phyloP scores from a whole-genome alignment of 768 basidiomycete genomes.

The Exsudoporus frostii region DNA sequence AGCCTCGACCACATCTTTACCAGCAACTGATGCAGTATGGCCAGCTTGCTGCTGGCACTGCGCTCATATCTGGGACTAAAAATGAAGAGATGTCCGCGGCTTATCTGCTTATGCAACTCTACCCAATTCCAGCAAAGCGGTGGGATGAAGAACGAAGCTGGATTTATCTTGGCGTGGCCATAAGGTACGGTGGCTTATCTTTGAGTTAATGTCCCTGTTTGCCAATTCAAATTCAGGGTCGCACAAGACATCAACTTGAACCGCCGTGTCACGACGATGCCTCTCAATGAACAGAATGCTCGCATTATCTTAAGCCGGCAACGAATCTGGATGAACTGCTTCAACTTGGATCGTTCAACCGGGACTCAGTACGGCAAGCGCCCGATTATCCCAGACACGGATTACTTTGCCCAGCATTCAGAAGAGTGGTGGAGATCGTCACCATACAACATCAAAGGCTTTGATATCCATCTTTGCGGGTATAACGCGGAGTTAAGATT shows the following conservation, averaged over 20 bases:
- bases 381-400: constrained; percentile 71
- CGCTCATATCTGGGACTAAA: constrained; percentile 73
- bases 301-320: constrained; percentile 89
- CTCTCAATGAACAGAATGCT: constrained; percentile 75
- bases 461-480: constrained; percentile 77
- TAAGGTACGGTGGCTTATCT: constrained; percentile 51
- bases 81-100: constrained; percentile 83
- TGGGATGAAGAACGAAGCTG: constrained; percentile 93
- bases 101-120: constrained; percentile 76
- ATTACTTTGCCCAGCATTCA: constrained; percentile 73
- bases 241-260: constrained; percentile 91
- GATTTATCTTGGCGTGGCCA: constrained; percentile 86
- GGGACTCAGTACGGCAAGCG: constrained; percentile 87
- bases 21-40: constrained; percentile 69
- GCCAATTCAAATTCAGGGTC: constrained; percentile 46
- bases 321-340: constrained; percentile 87
- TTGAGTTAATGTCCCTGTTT: neutral
- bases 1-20: constrained; percentile 68
- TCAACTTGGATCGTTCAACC: constrained; percentile 86
- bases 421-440: constrained; percentile 71
- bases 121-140: constrained; percentile 67
- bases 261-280: constrained; percentile 66
- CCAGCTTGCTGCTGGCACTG: constrained; percentile 72
- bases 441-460: constrained; percentile 62
- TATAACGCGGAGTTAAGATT: constrained; percentile 75